Conservation (phyloP, 2,329 filamentous ascomycete species). For the Aspergillus amoenus region DNA sequence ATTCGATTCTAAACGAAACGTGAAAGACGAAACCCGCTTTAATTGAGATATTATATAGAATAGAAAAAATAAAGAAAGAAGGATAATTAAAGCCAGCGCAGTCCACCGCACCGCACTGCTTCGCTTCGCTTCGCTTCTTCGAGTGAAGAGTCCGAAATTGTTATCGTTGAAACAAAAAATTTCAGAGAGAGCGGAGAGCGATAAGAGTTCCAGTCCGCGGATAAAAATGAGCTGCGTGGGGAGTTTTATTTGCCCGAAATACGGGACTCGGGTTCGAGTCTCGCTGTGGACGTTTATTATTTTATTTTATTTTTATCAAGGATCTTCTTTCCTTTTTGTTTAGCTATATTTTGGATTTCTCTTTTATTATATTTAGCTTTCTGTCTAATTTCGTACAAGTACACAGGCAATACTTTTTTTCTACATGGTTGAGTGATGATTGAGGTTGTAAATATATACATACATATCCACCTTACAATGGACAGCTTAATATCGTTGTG, state of each 20-base stretch:
- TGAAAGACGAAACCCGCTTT: too few relatives aligned
- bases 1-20: too few relatives aligned
- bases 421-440: neutral
- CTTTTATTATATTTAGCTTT: too few relatives aligned
- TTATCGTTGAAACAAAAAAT: neutral
- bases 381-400: too few relatives aligned
- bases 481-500: too few relatives aligned
- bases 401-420: too few relatives aligned
- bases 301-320: neutral
- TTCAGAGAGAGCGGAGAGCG: neutral
- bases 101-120: too few relatives aligned
- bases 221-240: neutral
- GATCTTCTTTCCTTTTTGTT: neutral
- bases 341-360: neutral
- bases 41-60: too few relatives aligned
- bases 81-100: too few relatives aligned
- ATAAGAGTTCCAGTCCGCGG: neutral
- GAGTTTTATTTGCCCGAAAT: neutral
- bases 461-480: neutral
- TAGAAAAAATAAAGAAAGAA: too few relatives aligned
- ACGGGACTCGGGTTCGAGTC: neutral
- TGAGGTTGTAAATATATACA: neutral
- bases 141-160: neutral
- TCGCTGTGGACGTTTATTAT: neutral
- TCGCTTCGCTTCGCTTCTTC: too few relatives aligned